Evolutionary conservation across 2,329 filamentous ascomycete species (phyloP).

Genomic region (Aspergillus glaucus): DNA sequence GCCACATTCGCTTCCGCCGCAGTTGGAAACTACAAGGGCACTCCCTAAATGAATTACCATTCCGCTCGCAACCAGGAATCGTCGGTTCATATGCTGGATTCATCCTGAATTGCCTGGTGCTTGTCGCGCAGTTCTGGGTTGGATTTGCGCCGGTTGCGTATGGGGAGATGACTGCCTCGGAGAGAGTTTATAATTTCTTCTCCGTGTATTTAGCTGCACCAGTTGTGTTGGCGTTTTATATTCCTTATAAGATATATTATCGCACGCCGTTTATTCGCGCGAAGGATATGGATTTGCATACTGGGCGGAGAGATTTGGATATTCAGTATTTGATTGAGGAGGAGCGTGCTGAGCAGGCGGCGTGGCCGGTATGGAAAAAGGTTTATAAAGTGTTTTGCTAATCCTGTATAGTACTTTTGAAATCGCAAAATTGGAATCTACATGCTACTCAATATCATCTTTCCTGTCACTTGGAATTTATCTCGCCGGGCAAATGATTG

Average conservation of each 20-base stretch:
- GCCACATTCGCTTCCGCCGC: constrained; percentile 82
- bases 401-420: neutral
- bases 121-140: constrained; percentile 83
- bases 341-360: constrained; percentile 65
- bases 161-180: constrained; percentile 34
- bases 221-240: constrained; percentile 56
- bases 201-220: constrained; percentile 52
- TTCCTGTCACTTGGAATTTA: too few species aligned
- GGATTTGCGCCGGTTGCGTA: constrained; percentile 69
- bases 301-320: constrained; percentile 79
- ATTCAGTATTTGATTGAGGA: constrained; percentile 70
- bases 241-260: constrained; percentile 69
- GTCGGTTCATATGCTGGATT: constrained; percentile 76
- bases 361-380: constrained; percentile 72
- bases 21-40: constrained; percentile 67
- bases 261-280: constrained; percentile 61
- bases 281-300: constrained; percentile 78
- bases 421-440: too few species aligned
- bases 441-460: too few species aligned
- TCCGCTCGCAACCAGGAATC: constrained; percentile 71
- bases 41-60: constrained; percentile 70
- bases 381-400: constrained; percentile 68
- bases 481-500: too few species aligned
- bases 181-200: constrained; percentile 64
- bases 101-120: constrained; percentile 65